These are phyloP conservation scores for Fagopyrum tataricum DNA, from an alignment of 148 eudicot species.

Conservation along the genomic window DNA sequence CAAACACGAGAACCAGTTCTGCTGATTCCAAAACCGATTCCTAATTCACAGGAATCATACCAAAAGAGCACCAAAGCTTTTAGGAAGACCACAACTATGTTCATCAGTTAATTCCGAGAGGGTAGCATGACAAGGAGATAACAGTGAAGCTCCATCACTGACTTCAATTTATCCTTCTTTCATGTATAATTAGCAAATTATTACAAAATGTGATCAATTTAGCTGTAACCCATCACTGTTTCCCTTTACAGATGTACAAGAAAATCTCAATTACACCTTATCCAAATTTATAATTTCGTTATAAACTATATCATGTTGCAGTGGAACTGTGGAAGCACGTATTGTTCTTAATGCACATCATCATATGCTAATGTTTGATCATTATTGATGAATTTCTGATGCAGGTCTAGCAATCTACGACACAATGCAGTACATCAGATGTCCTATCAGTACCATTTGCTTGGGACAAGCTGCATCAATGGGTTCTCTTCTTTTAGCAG, in stretches of 20 bases:
- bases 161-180: not conserved
- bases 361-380: not conserved
- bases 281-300: not conserved
- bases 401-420: slow-evolving; percentile 98
- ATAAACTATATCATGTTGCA: not conserved
- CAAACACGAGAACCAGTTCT: too few species aligned
- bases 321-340: slow-evolving; percentile 1
- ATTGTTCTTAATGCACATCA: not conserved
- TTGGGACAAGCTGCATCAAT: slow-evolving; percentile 98
- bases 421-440: slow-evolving; percentile 96
- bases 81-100: not conserved
- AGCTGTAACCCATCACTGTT: not conserved
- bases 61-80: not conserved
- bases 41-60: too few species aligned
- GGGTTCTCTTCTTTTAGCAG: slow-evolving; percentile 88
- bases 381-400: slow-evolving; percentile 9
- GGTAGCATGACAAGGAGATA: not conserved
- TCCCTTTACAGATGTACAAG: not conserved
- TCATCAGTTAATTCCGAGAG: not conserved
- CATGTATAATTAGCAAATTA: not conserved
- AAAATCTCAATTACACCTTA: not conserved
- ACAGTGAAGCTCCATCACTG: not conserved
- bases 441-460: slow-evolving; percentile 88
- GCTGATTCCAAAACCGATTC: too few species aligned
- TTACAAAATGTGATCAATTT: not conserved